Conservation (phyloP, 2,329 filamentous ascomycete genomes). For the Penicillium corylophilum region DNA sequence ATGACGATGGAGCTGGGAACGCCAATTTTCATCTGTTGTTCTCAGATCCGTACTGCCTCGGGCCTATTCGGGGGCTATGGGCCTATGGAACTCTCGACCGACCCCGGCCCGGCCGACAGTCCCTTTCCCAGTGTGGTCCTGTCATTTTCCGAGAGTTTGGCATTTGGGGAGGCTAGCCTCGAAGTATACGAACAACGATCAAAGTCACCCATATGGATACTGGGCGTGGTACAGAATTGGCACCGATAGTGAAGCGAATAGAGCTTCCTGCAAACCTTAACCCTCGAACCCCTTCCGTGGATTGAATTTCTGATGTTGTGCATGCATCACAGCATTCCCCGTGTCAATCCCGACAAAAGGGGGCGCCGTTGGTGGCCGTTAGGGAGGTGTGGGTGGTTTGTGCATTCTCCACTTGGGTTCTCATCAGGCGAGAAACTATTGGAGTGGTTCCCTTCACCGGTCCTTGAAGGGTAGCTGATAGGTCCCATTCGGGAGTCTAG, state of each 20-base stretch:
- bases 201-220: neutral
- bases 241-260: neutral
- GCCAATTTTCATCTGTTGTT: neutral
- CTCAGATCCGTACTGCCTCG: conserved; percentile 15
- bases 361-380: conserved; percentile 23
- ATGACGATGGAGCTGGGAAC: conserved; percentile 1
- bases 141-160: conserved; percentile 24
- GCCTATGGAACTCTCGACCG: no score
- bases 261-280: conserved; percentile 5
- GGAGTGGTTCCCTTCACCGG: conserved; percentile 8
- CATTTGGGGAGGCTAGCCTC: conserved; percentile 11
- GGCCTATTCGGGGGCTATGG: conserved; percentile 9
- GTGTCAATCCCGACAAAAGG: conserved; percentile 14
- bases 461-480: conserved; percentile 1
- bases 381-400: conserved; percentile 1
- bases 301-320: conserved; percentile 19
- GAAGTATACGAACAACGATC: conserved; percentile 8
- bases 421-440: neutral
- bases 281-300: neutral
- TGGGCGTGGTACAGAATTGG: neutral
- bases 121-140: conserved; percentile 12
- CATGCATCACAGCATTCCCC: conserved; percentile 17
- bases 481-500: neutral
- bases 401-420: conserved; percentile 1
- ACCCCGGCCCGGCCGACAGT: neutral